Evolutionary conservation across 2,329 filamentous ascomycete species (phyloP), one percentile per base, ranked within the genome.

Genomic region (Berkeleyomyces basicola): DNA sequence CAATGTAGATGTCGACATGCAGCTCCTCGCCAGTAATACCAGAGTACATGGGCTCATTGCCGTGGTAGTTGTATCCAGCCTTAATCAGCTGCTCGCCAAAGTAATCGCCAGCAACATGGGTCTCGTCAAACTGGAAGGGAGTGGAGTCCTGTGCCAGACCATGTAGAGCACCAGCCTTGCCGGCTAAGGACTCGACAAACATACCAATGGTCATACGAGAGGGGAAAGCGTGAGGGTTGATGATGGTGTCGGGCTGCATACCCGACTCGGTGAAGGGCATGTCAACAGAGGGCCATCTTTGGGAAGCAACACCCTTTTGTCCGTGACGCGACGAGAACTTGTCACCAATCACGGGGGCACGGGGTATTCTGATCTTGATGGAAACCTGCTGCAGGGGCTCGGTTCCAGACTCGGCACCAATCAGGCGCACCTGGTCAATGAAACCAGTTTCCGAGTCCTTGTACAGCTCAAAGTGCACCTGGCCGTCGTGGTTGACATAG

Each of bases 171-270:
- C 93, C 93, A 7, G 92, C 84, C 77, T 99, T 99, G 65, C 93
- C 93, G 7, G 93, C 93, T 61, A 99, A 81, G 4, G 91, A 96
- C 77, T 99, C 93, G 71, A 99, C 84, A 74, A 99, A 97, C 89
- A 97, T 97, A 71, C 93, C 93, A 71, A 99, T 99, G 23, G 93
- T 99, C 93, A 99, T 99, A 75, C 93, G 91, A 55, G 92, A 97
- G 6, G 93, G 93, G 81, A 99, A 99, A 71, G 93, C 93, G 80
- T 99, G 93, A 47, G 93, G 93, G 76, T 99, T 99, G 79, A 99
- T 99, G 74, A 99, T 99, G 69, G 96, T 81, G 74, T 99, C 93
- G 7, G 93, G 93, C 71, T 96, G 91, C 65, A 99, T 97, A 61
- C 93, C 93, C 4, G 87, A 88, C 76, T 99, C 93, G 2, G 89